Evolutionary conservation across 2,329 filamentous ascomycete genomes (phyloP), one percentile per base, ranked within the genome.

Genomic region (Ampelomyces quisqualis): DNA sequence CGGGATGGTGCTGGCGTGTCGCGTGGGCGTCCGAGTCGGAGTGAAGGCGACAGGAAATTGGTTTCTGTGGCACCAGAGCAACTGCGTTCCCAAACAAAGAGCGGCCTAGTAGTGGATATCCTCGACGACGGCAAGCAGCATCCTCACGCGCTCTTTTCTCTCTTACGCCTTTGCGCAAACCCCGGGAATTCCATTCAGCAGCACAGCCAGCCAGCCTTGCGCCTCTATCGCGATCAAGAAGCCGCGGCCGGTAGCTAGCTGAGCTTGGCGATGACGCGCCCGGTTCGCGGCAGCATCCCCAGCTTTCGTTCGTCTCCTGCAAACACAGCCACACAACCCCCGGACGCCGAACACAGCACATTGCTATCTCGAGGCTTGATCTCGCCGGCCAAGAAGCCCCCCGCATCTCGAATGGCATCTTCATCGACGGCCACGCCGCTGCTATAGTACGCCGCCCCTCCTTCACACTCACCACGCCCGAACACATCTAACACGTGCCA

Each of bases 401-500:
- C 40, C 3, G 14, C 32, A 4, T 33, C 29, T n/a, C 29, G 3
- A 38, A 70, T 70, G 67, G 66, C 65, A 24, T 68, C 67, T 37
- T 70, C 67, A 14, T 69, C 67, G 3, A 58, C 59, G 7, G 49
- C 68, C 10, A 68, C 65, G 28, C 64, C 66, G 22, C 65, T 70
- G 44, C 61, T 71, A 45, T 71, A 71, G 67, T 70, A 60, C 23
- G 53, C 24, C 10, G 23, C 13, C 24, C 13, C 13, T 26, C 27
- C 33, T 24, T 13, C 24, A 10, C 18, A 23, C 29, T 29, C 15
- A 20, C 17, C 23, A n/a, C 23, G 34, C 17, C 31, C n/a, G n/a
- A n/a, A n/a, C 27, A 13, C 20, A 20, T 13, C 53, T 59, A 47
- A 59, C 52, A 41, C 1, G 11, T 14, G 31, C 30, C 48, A 95